Conservation (phyloP, 257 asterid species). For the Salvia rosmarinus region DNA sequence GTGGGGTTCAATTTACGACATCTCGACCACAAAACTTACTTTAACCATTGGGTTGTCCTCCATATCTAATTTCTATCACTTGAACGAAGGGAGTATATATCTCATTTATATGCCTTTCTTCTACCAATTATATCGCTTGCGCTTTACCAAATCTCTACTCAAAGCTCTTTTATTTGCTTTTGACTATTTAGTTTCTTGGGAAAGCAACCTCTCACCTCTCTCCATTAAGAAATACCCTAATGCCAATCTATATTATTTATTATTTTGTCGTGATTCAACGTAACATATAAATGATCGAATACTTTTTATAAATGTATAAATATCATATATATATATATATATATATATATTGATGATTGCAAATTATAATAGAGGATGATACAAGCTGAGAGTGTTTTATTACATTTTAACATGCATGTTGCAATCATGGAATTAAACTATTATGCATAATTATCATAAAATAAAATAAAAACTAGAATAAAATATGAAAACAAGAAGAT, state of each 20-base stretch:
- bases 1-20: too few species aligned
- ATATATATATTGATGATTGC: not conserved
- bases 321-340: not conserved
- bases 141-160: slow-evolving; percentile 51
- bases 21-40: too few species aligned
- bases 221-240: slow-evolving; percentile 16
- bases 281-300: not conserved
- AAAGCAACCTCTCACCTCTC: slow-evolving; percentile 45
- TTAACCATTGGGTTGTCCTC: too few species aligned
- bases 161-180: slow-evolving; percentile 36
- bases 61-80: too few species aligned
- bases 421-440: too few species aligned
- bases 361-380: not conserved
- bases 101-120: slow-evolving; percentile 35
- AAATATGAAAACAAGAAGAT: too few species aligned
- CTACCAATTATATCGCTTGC: slow-evolving; percentile 30
- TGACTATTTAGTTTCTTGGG: slow-evolving; percentile 39
- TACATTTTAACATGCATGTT: too few species aligned
- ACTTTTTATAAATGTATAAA: not conserved
- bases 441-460: not conserved
- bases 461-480: too few species aligned
- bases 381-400: not conserved
- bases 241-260: not conserved
- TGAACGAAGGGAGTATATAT: too few species aligned
- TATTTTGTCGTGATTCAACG: slow-evolving; percentile 7